Base-by-base conservation (phyloP, 1,284 basidiomycete genomes). In the Tremellales sp. region DNA sequence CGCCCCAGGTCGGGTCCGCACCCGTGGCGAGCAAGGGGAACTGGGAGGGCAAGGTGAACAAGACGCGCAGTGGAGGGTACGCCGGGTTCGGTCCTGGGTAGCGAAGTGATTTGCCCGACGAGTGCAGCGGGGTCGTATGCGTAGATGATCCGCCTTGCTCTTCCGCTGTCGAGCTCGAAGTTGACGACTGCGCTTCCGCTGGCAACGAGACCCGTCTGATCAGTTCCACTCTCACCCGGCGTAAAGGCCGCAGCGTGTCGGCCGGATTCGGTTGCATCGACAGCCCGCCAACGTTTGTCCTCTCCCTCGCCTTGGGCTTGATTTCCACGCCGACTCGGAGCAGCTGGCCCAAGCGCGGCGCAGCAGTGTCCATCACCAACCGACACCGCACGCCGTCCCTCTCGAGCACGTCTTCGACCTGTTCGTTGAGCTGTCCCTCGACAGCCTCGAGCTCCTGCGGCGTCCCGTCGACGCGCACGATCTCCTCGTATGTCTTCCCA, bases 11-110 rank as follows among this genome's bases (percentile, higher is more conserved):
- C 19, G 54, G 57, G 28, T 65, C 58, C 2, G 62, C 60, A 2
- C 53, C 54, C 4, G 54, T 49, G 16, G 58, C 58, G 16, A 58
- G 39, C 22, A 57, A 59, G 5, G 57, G 51, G n/a, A n/a, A n/a
- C n/a, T n/a, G n/a, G 1, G 63, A 66, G 1, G 69, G 70, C 10
- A 73, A 43, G 19, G 68, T 66, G 48, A 73, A 73, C 2, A 73
- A 54, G 0, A 73, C 48, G 12, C 71, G 58, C 2, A 71, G 57
- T 14, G 71, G 69, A 0, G 68, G 65, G 27, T 60, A 56, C 4
- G 43, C 32, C 9, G 47, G 43, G 10, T 47, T 40, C 3, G 53
- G 24, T 5, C 69, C 66, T 2, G 71, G 71, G 37, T 68, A 73
- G 19, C 71, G 62, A 10, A 71, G 58, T 6, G 65, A 67, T 51